Base-by-base conservation (phyloP, 768 basidiomycete species). In the Lactarius trivialis region DNA sequence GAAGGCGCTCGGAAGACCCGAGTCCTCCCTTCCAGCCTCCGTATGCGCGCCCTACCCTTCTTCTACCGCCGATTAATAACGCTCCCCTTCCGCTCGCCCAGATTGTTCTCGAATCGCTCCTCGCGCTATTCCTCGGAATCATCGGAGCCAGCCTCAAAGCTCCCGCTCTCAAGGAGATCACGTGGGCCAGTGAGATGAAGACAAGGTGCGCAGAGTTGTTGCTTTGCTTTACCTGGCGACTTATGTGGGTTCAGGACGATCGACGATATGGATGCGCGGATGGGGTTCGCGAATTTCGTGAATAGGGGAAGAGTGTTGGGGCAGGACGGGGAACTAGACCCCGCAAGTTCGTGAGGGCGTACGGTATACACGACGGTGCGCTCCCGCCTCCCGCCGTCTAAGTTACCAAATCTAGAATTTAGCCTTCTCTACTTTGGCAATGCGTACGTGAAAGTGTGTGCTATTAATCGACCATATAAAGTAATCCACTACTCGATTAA, bases 101-200 rank as follows among this genome's bases (percentile, higher is more conserved):
- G 91, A 84, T 88, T 57, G 73, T 88, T 21, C 56, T 86, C 36
- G 89, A 93, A 72, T 81, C 85, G 12, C 68, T 90, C 26, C 49
- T 84, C 56, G 82, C 84, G 1, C 76, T 92, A 21, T 67, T 85
- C n/a, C 63, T 88, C 11, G 89, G 90, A 24, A 85, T 83, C 21
- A 61, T 91, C 3, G 91, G 90, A 7, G 88, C 89, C 34, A 82
- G 84, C n/a, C 68, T 89, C 62, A 85, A 81, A 66, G 79, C 86
- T 7, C 82, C 89, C 1, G 71, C 78, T 34, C 74, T 93, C 36
- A 90, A 86, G 67, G 89, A 92, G 68, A 89, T 93, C 62, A 87
- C 88, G 36, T 94, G 91, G 92, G 82, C 89, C 19, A 91, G 88
- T 68, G 91, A 95, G 74, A 93, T 93, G 91, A 82, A 81, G 68